Evolutionary conservation across 2,329 filamentous ascomycete genomes (phyloP).

Genomic region (Apiospora kogelbergensis): DNA sequence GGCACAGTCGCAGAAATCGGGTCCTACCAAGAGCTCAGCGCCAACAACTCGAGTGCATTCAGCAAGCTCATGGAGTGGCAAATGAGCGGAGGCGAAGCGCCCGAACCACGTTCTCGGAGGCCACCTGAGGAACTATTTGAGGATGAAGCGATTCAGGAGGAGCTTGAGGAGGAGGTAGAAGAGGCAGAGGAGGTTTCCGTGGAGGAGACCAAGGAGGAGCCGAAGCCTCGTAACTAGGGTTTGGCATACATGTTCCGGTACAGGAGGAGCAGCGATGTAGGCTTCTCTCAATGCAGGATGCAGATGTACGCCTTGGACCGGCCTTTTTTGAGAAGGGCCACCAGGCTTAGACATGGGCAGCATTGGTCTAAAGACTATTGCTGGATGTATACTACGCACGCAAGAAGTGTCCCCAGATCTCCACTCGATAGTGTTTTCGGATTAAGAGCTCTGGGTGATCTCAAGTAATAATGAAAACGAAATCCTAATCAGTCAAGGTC

Average conservation of each 20-base stretch:
- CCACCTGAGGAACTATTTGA: slow-evolving; percentile 47
- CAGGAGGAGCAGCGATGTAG: neutral
- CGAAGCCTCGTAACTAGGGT: slow-evolving; percentile 17
- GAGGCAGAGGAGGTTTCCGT: slow-evolving; percentile 30
- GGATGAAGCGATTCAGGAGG: slow-evolving; percentile 51
- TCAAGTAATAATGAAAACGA: neutral
- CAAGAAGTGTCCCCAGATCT: slow-evolving; percentile 1
- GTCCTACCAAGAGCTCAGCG: slow-evolving; percentile 74
- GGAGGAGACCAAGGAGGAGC: slow-evolving; percentile 23
- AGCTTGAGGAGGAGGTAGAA: slow-evolving; percentile 42
- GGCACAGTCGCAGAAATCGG: slow-evolving; percentile 91
- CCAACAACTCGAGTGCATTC: slow-evolving; percentile 77
- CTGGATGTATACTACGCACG: neutral
- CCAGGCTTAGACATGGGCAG: neutral
- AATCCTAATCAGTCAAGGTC: neutral
- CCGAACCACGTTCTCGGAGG: slow-evolving; percentile 35
- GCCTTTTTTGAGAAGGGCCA: neutral
- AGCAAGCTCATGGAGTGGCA: slow-evolving; percentile 99
- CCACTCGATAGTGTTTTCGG: neutral
- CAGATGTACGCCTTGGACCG: neutral
- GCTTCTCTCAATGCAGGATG: neutral
- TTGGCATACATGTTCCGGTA: neutral
- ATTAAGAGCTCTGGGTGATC: neutral
- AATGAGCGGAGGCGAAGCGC: slow-evolving; percentile 79
- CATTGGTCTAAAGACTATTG: neutral